A percentile compares a stretch with the other conserved stretches of the same genome.
These are phyloP conservation scores for Apiospora phragmitis DNA, from an alignment of 2,329 filamentous ascomycete species.

Conservation along the genomic window DNA sequence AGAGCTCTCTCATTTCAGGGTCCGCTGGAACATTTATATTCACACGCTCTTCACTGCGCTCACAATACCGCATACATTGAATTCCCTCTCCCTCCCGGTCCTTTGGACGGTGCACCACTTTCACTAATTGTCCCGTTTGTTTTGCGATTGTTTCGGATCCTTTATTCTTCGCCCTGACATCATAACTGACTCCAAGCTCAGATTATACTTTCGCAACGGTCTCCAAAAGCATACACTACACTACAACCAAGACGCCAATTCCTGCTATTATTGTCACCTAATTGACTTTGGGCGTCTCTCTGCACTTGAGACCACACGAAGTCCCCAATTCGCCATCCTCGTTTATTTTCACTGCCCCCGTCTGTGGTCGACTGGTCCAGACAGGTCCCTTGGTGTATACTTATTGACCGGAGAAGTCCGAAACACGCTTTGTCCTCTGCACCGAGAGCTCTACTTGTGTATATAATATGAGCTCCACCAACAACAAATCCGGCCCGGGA, in stretches of 20 bases:
- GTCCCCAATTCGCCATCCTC: neutral
- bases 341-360: neutral
- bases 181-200: neutral
- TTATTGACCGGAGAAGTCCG: neutral
- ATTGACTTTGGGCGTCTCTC: conserved; percentile 4
- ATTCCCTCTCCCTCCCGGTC: neutral
- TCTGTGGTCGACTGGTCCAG: neutral
- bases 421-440: neutral
- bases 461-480: conserved; percentile 49
- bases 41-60: neutral
- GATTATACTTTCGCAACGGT: conserved; percentile 8
- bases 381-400: neutral
- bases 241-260: neutral
- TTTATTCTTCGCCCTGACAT: neutral
- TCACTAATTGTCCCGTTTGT: neutral
- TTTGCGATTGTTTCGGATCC: neutral
- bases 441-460: neutral
- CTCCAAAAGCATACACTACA: conserved; percentile 8
- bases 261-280: neutral
- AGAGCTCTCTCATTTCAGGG: neutral
- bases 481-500: conserved; percentile 49
- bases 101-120: neutral
- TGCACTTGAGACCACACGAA: neutral
- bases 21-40: neutral
- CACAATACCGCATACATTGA: neutral